These are phyloP conservation scores for Sinapis alba DNA, from an alignment of 441 rosid species.

Conservation along the genomic window DNA sequence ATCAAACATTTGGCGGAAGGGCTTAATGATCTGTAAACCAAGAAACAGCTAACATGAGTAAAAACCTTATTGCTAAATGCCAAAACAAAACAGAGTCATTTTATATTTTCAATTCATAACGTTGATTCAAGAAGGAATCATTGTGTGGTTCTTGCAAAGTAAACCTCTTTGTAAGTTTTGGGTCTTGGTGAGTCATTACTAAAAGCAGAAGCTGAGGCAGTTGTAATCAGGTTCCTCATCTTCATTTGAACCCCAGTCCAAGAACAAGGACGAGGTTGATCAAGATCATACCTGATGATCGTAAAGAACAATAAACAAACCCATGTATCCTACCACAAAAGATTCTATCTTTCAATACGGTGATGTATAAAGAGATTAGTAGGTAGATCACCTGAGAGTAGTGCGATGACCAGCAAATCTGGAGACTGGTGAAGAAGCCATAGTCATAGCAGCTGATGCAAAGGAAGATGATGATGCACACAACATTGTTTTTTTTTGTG, in stretches of 20 bases:
- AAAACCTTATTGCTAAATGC: neutral
- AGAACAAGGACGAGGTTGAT: conserved; percentile 47
- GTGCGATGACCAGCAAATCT: conserved; percentile 26
- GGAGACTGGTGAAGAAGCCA: conserved; percentile 37
- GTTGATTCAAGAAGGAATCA: conserved; percentile 30
- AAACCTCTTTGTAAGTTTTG: conserved; percentile 75
- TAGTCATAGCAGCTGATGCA: conserved; percentile 34
- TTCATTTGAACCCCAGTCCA: conserved; percentile 44
- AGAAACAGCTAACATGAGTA: conserved; percentile 30
- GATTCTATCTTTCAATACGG: conserved; percentile 10
- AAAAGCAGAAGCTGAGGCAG: conserved; percentile 47
- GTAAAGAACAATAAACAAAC: conserved; percentile 59
- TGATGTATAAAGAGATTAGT: conserved; percentile 5
- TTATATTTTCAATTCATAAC: neutral
- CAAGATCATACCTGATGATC: conserved; percentile 84
- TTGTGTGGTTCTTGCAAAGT: conserved; percentile 38
- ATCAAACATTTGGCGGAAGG: conserved; percentile 69
- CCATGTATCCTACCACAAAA: conserved; percentile 54
- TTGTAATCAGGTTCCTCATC: conserved; percentile 47
- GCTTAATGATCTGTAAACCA: conserved; percentile 54
- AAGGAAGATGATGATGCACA: conserved; percentile 38
- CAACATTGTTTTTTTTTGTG: conserved; percentile 4
- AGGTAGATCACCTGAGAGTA: conserved; percentile 46
- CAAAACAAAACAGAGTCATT: neutral
- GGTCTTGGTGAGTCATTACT: conserved; percentile 58